phyloP scores from a whole-genome alignment of 2,329 filamentous ascomycete species.

The Pseudogymnoascus sp. region DNA sequence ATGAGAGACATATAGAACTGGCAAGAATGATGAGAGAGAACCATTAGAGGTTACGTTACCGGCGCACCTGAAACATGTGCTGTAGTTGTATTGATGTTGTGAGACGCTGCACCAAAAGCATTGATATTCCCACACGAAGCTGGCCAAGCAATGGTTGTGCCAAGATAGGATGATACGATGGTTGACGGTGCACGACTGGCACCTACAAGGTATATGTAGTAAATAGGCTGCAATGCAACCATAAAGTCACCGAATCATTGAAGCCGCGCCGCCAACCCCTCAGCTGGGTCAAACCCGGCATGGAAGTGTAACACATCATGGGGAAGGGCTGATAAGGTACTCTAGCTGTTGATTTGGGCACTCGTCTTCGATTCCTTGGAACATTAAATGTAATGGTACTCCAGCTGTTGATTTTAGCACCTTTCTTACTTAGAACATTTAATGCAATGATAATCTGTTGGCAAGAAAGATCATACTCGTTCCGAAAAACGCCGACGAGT shows the following conservation, averaged over 20 bases:
- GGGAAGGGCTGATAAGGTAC: not conserved
- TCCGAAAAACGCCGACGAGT: not conserved
- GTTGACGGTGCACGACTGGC: not conserved
- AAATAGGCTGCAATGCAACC: not conserved
- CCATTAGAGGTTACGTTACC: not conserved
- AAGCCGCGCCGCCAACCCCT: not conserved
- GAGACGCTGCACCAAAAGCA: not conserved
- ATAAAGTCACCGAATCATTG: not conserved
- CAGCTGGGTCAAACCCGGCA: not conserved
- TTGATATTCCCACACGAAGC: not conserved
- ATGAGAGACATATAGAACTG: not conserved
- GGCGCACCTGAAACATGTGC: not conserved
- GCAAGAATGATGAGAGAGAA: not conserved
- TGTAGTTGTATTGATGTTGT: not conserved
- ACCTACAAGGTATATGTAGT: not conserved
- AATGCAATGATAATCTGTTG: not conserved
- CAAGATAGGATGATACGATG: not conserved
- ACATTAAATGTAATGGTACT: not conserved
- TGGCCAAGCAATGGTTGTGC: not conserved
- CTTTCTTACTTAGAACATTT: no score
- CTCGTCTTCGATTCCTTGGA: no score
- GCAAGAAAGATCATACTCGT: not conserved
- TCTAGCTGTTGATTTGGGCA: not conserved
- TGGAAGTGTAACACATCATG: not conserved
- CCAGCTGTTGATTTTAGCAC: not conserved